Evolutionary conservation across 2,329 filamentous ascomycete species (phyloP).

Genomic region (Lasiodiplodia hormozganensis): DNA sequence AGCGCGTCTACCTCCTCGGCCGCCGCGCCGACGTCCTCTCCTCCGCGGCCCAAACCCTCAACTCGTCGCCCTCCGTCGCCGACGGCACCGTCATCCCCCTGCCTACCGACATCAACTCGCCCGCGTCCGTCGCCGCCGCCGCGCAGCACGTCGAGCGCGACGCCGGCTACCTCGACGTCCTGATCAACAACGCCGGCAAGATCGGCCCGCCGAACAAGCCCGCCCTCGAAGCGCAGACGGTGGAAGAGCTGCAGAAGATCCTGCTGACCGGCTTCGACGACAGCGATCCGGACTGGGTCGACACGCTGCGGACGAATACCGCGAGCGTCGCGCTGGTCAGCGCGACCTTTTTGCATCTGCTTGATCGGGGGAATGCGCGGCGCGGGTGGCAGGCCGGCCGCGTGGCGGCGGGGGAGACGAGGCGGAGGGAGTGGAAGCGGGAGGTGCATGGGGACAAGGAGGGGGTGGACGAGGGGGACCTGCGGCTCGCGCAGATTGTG

Average conservation of each 20-base stretch:
- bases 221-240: conserved; percentile 51
- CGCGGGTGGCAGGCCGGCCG: conserved; percentile 47
- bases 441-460: conserved; percentile 7
- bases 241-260: conserved; percentile 52
- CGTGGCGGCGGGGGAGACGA: conserved; percentile 34
- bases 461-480: conserved; percentile 41
- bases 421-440: conserved; percentile 36
- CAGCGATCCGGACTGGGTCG: conserved; percentile 37
- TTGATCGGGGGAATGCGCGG: conserved; percentile 53
- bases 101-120: conserved; percentile 51
- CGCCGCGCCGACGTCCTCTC: conserved; percentile 51
- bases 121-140: conserved; percentile 49
- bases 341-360: conserved; percentile 54
- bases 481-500: conserved; percentile 55
- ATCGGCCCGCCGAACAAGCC: conserved; percentile 52
- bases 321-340: conserved; percentile 53
- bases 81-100: conserved; percentile 47
- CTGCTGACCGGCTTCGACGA: conserved; percentile 43
- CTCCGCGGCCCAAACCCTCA: conserved; percentile 46
- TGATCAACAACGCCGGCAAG: conserved; percentile 61
- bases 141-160: conserved; percentile 53
- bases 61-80: conserved; percentile 29
- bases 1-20: conserved; percentile 55
- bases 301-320: conserved; percentile 45
- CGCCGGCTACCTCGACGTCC: conserved; percentile 57